Evolutionary conservation across 1,284 basidiomycete species (phyloP), one percentile per base, ranked within the genome.

Genomic region (Tausonia pullulans): DNA sequence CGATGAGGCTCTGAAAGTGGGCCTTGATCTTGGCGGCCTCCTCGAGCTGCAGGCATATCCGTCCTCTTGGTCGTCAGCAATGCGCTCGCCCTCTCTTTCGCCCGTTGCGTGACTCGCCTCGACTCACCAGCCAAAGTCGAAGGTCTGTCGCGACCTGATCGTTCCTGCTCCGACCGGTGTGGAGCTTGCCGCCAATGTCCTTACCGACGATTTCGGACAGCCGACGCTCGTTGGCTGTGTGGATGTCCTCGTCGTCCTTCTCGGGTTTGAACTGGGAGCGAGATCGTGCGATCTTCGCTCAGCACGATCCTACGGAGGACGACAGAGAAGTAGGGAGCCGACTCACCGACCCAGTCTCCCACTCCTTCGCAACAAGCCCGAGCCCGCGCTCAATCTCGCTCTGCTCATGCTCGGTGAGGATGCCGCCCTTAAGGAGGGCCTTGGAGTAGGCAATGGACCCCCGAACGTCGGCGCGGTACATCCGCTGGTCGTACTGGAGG

Each of bases 81-180:
- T 3, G 41, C 13, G 27, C 27, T 13, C 8, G 13, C 41, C 8
- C 41, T 16, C 27, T 16, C 11, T n/a, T 3, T 14, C 7, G 3
- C 27, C 9, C 3, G 41, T n/a, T n/a, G 3, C 27, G 27, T 27
- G 27, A 27, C 27, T 27, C 27, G 27, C 27, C 27, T 11, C 5
- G 41, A 70, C 72, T 70, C 51, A 74, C 72, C 46, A 98, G 81
- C 95, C 95, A 98, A 16, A 98, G 78, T 16, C 95, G 86, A 88
- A 98, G 90, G 74, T 98, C 95, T 3, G 95, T 98, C 5, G 93
- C 93, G 67, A 97, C 94, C 77, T 98, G 95, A 75, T 98, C 95
- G 76, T 98, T 98, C 63, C 95, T 83, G 67, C 90, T 94, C 65
- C 95, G 85, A 50, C 95, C 96, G 0, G 96, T 98, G 75, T 98